Evolutionary conservation across 495 filamentous ascomycete species (phyloP).

Genomic region (Penicillium paxilli): DNA sequence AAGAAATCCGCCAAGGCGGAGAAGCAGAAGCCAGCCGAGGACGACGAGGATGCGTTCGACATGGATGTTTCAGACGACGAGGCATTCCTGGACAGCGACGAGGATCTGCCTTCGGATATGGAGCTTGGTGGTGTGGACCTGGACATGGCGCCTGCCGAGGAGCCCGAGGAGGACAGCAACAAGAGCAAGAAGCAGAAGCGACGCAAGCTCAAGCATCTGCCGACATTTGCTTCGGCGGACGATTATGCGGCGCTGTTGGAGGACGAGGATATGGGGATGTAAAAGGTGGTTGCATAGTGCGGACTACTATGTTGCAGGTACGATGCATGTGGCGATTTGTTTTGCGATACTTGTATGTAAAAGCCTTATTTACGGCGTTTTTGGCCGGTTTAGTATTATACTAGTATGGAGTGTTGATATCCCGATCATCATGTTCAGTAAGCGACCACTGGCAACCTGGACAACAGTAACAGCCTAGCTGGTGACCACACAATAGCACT

Average conservation of each 20-base stretch:
- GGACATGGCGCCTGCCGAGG: constrained; percentile 41
- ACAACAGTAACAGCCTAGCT: no score
- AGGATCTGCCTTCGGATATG: constrained; percentile 54
- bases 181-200: constrained; percentile 51
- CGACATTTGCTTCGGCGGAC: constrained; percentile 87
- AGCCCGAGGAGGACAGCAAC: constrained; percentile 59
- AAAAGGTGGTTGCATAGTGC: constrained; percentile 3
- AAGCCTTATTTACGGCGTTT: not conserved
- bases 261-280: constrained; percentile 66
- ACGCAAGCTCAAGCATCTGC: constrained; percentile 83
- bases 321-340: no score
- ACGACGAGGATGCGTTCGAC: constrained; percentile 50
- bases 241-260: constrained; percentile 89
- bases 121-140: constrained; percentile 41
- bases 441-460: no score
- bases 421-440: no score
- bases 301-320: constrained; percentile 1
- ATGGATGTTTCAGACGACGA: constrained; percentile 55
- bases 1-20: constrained; percentile 42
- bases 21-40: constrained; percentile 34
- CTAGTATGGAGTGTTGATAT: no score
- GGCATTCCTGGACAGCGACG: constrained; percentile 53
- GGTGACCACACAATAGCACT: no score
- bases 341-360: not conserved
- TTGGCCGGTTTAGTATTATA: not conserved